Evolutionary conservation across 2,329 filamentous ascomycete species (phyloP).

Genomic region (Zalaria obscura): DNA sequence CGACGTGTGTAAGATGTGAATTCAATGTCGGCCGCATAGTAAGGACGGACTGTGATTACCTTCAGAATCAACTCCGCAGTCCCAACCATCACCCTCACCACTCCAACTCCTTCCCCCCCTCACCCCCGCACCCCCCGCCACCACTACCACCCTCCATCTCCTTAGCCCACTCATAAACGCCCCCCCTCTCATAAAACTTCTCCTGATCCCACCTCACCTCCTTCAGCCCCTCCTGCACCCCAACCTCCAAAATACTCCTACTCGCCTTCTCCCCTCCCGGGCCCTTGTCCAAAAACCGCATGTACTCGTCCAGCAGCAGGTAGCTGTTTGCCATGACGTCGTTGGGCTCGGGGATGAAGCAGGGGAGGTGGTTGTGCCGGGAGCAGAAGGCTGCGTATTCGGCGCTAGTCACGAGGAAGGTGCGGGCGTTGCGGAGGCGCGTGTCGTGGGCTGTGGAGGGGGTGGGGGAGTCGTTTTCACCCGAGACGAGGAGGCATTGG

Average conservation of each 20-base stretch:
- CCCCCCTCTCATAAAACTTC: constrained; percentile 30
- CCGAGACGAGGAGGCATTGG: too few species aligned
- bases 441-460: constrained; percentile 12
- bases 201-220: constrained; percentile 33
- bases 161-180: constrained; percentile 34
- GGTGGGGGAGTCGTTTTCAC: too few species aligned
- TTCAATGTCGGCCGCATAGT: too few species aligned
- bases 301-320: constrained; percentile 37
- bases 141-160: not conserved
- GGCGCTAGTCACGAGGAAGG: constrained; percentile 32
- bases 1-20: too few species aligned
- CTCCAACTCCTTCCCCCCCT: constrained; percentile 4
- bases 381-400: constrained; percentile 34
- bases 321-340: constrained; percentile 36
- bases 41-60: too few species aligned
- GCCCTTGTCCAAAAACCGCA: constrained; percentile 34
- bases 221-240: constrained; percentile 30
- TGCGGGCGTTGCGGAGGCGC: constrained; percentile 21
- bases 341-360: constrained; percentile 37
- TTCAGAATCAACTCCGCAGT: too few species aligned
- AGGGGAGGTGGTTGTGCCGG: constrained; percentile 25
- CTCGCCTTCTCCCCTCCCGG: constrained; percentile 14
- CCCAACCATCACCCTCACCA: constrained; percentile 1
- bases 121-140: not conserved
- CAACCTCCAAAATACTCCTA: constrained; percentile 29